phyloP scores from a whole-genome alignment of 2,329 filamentous ascomycete genomes.

The Remersonia thermophila region DNA sequence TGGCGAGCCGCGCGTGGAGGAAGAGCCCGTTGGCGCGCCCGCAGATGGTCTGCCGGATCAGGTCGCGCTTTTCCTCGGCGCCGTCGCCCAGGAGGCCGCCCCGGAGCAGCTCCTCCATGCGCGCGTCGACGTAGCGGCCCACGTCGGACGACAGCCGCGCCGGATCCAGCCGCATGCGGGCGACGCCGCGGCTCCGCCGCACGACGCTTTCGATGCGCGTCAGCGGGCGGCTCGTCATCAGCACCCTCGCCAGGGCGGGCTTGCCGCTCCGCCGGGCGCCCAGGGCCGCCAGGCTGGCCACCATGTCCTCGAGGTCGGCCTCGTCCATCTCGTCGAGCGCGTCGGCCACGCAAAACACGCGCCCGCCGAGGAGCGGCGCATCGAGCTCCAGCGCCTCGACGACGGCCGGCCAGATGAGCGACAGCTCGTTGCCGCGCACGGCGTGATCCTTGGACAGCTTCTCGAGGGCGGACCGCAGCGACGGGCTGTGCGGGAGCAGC shows the following conservation, averaged over 20 bases:
- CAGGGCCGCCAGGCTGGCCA: background rate
- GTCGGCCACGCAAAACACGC: constrained; percentile 24
- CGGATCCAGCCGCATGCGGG: constrained; percentile 22
- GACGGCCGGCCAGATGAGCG: constrained; percentile 6
- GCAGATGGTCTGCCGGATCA: constrained; percentile 7
- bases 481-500: constrained; percentile 18
- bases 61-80: background rate
- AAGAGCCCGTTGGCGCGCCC: constrained; percentile 22
- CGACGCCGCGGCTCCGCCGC: constrained; percentile 8
- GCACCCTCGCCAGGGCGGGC: constrained; percentile 21
- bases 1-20: constrained; percentile 23
- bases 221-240: constrained; percentile 28
- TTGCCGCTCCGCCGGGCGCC: constrained; percentile 16
- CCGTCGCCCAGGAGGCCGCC: constrained; percentile 1
- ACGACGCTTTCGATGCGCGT: constrained; percentile 11
- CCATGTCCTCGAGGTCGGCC: background rate
- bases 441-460: constrained; percentile 1
- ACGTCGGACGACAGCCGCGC: constrained; percentile 23
- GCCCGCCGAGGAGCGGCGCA: constrained; percentile 1
- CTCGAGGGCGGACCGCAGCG: constrained; percentile 16
- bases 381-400: constrained; percentile 8
- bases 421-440: background rate
- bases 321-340: constrained; percentile 28
- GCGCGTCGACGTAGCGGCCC: constrained; percentile 3
- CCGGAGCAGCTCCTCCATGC: background rate